Base-by-base conservation (phyloP, 73 alveolate genomes). In the Blepharisma stoltei region DNA sequence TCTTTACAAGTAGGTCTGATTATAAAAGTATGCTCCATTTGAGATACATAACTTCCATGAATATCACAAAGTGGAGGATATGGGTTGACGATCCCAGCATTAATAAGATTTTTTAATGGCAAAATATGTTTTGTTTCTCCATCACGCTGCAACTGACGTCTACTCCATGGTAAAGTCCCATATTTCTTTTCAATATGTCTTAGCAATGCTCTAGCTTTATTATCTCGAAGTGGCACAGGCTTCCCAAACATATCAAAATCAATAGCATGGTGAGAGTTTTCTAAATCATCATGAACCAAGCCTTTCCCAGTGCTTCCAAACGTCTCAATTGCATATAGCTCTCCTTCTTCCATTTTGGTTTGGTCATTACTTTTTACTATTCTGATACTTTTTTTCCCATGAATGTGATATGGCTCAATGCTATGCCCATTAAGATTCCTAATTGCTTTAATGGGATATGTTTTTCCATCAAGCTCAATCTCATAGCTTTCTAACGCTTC, bases 221-320 rank as follows among this genome's bases (percentile, higher is more conserved):
- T 93, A 55, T 89, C 84, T 83, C 97, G 89, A 5, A 94, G 66
- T 53, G 96, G 93, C 6, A 92, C 98, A 1, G 81, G 86, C 8
- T 76, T 52, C 41, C 89, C 95, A 84, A 82, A 90, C 77, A 77
- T 83, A 66, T 92, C 92, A 85, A 86, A 88, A 46, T 92, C 93
- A 48, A 89, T 89, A 99, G 94, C 94, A 85, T 94, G 95, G 80
- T 96, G 98, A 66, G 97, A 84, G 84, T 98, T 90, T 53, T 94
- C 99, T 25, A 87, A 79, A 65, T 89, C 97, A 68, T 94, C 98
- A 71, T 60, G 81, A 37, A 96, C 99, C 11, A 78, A 55, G 7
- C 99, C 99, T 60, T 96, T 96, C 44, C 99, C 99, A 49, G 98
- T 96, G 18, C 98, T 90, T 65, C 98, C 99, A 85, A 96, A 96